Conservation (phyloP, 495 filamentous ascomycete species). For the Podospora sp. region DNA sequence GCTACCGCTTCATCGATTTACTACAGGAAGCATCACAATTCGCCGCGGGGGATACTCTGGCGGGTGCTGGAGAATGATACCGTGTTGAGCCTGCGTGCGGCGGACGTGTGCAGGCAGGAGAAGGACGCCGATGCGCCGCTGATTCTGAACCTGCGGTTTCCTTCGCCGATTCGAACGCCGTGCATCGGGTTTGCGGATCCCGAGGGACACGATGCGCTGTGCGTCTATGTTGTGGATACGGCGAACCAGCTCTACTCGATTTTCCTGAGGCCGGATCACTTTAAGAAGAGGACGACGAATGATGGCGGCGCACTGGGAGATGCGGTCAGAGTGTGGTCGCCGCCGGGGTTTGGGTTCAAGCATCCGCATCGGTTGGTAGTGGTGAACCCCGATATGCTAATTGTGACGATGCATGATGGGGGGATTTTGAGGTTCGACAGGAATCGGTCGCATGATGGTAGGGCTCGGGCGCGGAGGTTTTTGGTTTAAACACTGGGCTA, state of each 20-base stretch:
- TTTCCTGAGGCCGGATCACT: slow-evolving; percentile 77
- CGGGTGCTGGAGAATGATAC: slow-evolving; percentile 78
- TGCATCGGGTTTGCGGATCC: slow-evolving; percentile 82
- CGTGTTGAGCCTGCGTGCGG: slow-evolving; percentile 77
- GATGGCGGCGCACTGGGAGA: slow-evolving; percentile 68
- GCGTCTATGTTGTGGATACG: slow-evolving; percentile 78
- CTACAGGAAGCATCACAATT: slow-evolving; percentile 71
- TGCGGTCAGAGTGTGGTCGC: slow-evolving; percentile 73
- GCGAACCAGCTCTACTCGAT: slow-evolving; percentile 78
- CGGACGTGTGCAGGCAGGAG: slow-evolving; percentile 75
- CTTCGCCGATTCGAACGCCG: slow-evolving; percentile 65
- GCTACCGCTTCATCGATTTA: slow-evolving; percentile 82
- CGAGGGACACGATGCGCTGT: slow-evolving; percentile 74
- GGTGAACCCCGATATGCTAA: slow-evolving; percentile 67
- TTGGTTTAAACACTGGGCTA: neutral
- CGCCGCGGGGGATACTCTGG: slow-evolving; percentile 88
- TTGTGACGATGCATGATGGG: slow-evolving; percentile 83
- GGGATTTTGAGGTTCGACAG: slow-evolving; percentile 73
- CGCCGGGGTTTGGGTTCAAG: slow-evolving; percentile 74
- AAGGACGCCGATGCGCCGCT: slow-evolving; percentile 67
- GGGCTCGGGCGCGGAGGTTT: neutral
- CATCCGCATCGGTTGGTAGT: slow-evolving; percentile 80
- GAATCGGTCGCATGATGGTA: slow-evolving; percentile 65
- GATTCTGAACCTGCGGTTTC: slow-evolving; percentile 76
- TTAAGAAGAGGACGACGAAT: slow-evolving; percentile 64